Base-by-base conservation (phyloP, 2,329 filamentous ascomycete species). In the Fusarium sp. region DNA sequence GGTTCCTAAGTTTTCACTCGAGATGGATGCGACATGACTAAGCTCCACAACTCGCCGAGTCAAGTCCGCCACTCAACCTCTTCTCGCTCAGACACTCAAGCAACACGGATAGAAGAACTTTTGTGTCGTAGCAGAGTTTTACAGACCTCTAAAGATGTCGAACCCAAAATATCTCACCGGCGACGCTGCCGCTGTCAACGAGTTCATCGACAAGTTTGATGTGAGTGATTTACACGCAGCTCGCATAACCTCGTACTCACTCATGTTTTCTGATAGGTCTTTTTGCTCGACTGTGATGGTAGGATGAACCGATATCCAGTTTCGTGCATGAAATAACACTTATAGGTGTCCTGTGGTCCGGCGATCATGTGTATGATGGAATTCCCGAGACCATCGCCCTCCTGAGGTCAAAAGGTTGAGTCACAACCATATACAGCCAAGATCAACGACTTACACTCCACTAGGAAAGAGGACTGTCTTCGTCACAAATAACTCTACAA, bases 401-500 rank as follows among this genome's bases (percentile, higher is more conserved):
- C 84, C 86, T 99, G 72, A 92, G 94, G 79, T 92, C 91, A 66
- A 93, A 91, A 91, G 95, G 95, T 95, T 69, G 50, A 66, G 22
- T 42, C 31, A 35, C 14, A n/a, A 18, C 36, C 61, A 33, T 58
- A 56, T 65, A 61, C 5, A 56, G 29, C 25, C 45, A 7, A 18
- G 71, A 62, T 27, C 36, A 33, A 45, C 61, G 14, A 36, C 64
- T 75, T 31, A 75, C 63, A 65, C 45, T 22, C 10, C 16, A 5
- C 25, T 63, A 97, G 95, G 94, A 81, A 99, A 99, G 84, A 93
- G 93, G 81, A 89, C 97, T 36, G 92, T 99, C 64, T 99, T 99
- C 81, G 97, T 99, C 62, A 99, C 97, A 45, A 99, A 99, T 86
- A 99, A 99, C 86, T 98, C 95, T 80, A 98, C 97, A 66, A 99